These are phyloP conservation scores for Blastosporella zonata DNA, from an alignment of 1,284 basidiomycete species.

Conservation along the genomic window DNA sequence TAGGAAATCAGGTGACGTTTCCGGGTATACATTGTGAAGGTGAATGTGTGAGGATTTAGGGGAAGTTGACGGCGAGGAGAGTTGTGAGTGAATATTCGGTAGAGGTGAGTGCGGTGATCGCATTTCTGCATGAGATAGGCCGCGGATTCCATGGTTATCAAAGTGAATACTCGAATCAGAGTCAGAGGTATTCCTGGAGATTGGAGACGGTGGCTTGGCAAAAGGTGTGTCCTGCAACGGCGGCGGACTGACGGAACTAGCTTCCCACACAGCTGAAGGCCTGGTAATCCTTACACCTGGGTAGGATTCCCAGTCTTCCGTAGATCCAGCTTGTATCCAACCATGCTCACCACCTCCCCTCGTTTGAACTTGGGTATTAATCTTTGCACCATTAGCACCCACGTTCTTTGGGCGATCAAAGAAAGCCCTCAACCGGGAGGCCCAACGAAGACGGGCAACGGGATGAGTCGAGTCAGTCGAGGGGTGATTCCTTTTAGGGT, in stretches of 20 bases:
- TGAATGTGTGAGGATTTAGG: conserved; percentile 21
- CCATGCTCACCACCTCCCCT: conserved; percentile 30
- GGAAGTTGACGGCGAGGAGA: conserved; percentile 24
- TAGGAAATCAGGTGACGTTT: conserved; percentile 10
- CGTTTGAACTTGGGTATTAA: not conserved
- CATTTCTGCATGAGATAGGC: conserved; percentile 22
- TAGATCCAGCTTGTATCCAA: conserved; percentile 41
- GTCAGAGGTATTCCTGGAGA: conserved; percentile 24
- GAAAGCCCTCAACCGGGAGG: conserved; percentile 5
- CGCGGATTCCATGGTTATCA: conserved; percentile 23
- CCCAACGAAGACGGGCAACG: conserved; percentile 7
- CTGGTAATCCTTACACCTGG: conserved; percentile 18
- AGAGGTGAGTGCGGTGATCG: conserved; percentile 24
- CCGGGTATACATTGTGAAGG: conserved; percentile 15
- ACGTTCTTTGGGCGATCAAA: conserved; percentile 4
- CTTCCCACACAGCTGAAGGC: conserved; percentile 14
- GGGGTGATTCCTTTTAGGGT: conserved; percentile 16
- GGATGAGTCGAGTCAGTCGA: conserved; percentile 6
- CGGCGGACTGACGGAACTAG: conserved; percentile 4
- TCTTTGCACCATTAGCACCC: not conserved
- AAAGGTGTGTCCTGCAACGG: conserved; percentile 2
- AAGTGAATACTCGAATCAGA: conserved; percentile 26
- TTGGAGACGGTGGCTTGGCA: conserved; percentile 10
- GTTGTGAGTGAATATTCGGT: conserved; percentile 27
- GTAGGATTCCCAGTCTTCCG: conserved; percentile 36